phyloP scores from a whole-genome alignment of 2,329 filamentous ascomycete genomes.

The Neocucurbitaria cava region DNA sequence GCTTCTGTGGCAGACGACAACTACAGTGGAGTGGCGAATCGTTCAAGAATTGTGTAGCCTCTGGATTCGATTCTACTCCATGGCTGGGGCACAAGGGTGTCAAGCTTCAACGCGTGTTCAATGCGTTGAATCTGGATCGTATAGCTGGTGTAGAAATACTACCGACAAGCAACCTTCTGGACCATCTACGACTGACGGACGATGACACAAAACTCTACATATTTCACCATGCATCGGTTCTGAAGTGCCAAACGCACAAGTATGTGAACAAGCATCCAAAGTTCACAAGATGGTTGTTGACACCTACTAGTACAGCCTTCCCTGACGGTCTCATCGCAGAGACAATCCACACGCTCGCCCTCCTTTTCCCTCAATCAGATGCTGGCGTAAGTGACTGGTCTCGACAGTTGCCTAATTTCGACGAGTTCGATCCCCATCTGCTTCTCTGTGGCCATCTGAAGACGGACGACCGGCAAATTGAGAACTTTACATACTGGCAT shows the following conservation, averaged over 20 bases:
- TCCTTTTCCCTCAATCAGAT: slow-evolving; percentile 48
- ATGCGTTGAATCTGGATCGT: slow-evolving; percentile 19
- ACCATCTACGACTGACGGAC: slow-evolving; percentile 51
- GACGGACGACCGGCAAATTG: slow-evolving; percentile 42
- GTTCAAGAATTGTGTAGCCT: slow-evolving; percentile 5
- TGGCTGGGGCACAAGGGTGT: slow-evolving; percentile 10
- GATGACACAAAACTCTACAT: slow-evolving; percentile 50
- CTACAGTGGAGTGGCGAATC: slow-evolving; percentile 9
- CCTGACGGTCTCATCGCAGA: slow-evolving; percentile 45
- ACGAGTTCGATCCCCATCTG: slow-evolving; percentile 35
- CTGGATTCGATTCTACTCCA: slow-evolving; percentile 3
- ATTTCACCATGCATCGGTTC: slow-evolving; percentile 53
- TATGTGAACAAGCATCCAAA: background rate
- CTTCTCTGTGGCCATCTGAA: slow-evolving; percentile 39
- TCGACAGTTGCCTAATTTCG: background rate
- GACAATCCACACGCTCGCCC: slow-evolving; percentile 47
- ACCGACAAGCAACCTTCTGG: slow-evolving; percentile 52
- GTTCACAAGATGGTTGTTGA: background rate
- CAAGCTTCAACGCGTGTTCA: slow-evolving; percentile 20
- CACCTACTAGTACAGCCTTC: slow-evolving; percentile 25
- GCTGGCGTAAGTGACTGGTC: slow-evolving; percentile 29
- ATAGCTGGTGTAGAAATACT: slow-evolving; percentile 50
- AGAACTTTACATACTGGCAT: slow-evolving; percentile 35
- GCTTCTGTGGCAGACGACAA: slow-evolving; percentile 11
- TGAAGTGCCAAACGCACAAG: slow-evolving; percentile 25